Percentiles rank a stretch among this genome's conserved stretches.
Conservation (phyloP, 1,284 basidiomycete species). For the Phellopilus nigrolimitatus region DNA sequence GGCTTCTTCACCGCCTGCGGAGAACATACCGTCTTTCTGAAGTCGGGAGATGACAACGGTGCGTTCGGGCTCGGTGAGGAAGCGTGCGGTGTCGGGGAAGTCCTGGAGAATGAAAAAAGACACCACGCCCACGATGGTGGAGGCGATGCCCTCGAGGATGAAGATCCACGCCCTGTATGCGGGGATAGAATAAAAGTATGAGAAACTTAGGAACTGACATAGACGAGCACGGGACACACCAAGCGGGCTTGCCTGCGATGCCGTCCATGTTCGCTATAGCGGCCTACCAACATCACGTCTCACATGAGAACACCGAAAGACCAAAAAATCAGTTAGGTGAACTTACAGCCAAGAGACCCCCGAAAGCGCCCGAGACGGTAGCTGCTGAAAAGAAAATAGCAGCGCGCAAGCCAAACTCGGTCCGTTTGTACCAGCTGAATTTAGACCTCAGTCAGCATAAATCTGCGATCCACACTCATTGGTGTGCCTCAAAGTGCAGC, state of each 20-base stretch:
- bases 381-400: slow-evolving; percentile 28
- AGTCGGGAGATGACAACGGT: slow-evolving; percentile 50
- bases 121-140: slow-evolving; percentile 30
- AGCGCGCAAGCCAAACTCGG: slow-evolving; percentile 25
- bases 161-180: slow-evolving; percentile 31
- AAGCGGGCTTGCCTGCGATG: slow-evolving; percentile 28
- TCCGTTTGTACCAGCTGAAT: slow-evolving; percentile 23
- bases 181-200: slow-evolving; percentile 22
- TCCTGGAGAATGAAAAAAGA: slow-evolving; percentile 38
- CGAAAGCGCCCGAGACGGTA: slow-evolving; percentile 25
- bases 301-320: not conserved
- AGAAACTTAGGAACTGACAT: not conserved
- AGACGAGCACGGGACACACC: slow-evolving; percentile 8
- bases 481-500: not conserved
- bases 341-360: slow-evolving; percentile 17
- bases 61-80: slow-evolving; percentile 34
- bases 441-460: not conserved
- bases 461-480: not conserved
- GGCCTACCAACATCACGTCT: slow-evolving; percentile 1
- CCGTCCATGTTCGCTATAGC: slow-evolving; percentile 26
- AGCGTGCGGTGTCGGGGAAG: slow-evolving; percentile 38
- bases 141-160: slow-evolving; percentile 21
- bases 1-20: slow-evolving; percentile 64
- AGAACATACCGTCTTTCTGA: slow-evolving; percentile 67
- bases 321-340: not conserved